A percentile compares a stretch with the other conserved stretches of the same genome.
phyloP scores from a whole-genome alignment of 768 basidiomycete genomes.

The Neoboletus subvelutipes region DNA sequence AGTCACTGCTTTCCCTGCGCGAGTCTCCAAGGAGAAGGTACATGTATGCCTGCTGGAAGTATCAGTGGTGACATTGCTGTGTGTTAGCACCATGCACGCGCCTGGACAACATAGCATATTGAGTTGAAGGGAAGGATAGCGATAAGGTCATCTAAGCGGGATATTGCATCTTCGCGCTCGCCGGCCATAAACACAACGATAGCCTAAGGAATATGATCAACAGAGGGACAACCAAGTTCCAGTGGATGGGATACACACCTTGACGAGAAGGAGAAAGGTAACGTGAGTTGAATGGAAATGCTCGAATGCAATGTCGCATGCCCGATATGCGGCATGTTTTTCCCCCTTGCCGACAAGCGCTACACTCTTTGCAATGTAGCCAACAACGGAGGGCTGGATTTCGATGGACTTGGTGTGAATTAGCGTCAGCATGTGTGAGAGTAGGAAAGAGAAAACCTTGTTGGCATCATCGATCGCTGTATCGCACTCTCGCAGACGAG shows the following conservation, averaged over 20 bases:
- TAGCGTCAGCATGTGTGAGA: no score
- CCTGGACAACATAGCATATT: neutral
- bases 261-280: neutral
- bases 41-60: neutral
- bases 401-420: neutral
- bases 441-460: no score
- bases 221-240: neutral
- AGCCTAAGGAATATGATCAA: neutral
- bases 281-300: neutral
- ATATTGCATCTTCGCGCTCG: neutral
- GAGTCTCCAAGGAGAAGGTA: neutral
- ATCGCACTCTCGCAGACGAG: neutral
- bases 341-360: neutral
- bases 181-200: no score
- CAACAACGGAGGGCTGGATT: no score
- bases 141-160: neutral
- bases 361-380: neutral
- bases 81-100: no score
- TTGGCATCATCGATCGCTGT: no score
- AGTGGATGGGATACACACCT: neutral
- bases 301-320: neutral
- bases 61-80: no score
- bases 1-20: no score
- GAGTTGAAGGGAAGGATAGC: neutral
- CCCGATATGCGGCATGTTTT: neutral